Conservation (phyloP, 345 rosid species). For the Kandelia obovata region DNA sequence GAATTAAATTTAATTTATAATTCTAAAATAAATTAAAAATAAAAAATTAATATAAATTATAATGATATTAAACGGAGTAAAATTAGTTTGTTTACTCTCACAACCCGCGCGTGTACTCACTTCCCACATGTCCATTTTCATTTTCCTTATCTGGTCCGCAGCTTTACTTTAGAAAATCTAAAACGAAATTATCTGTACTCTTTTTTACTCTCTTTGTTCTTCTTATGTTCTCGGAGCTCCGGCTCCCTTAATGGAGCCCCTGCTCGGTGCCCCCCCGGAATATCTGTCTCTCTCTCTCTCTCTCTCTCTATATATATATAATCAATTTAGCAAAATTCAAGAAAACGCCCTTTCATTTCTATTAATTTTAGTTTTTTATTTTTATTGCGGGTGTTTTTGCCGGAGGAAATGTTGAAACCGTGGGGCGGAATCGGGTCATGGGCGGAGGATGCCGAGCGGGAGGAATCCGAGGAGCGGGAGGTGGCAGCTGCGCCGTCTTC, state of each 20-base stretch:
- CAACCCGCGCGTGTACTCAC: slow-evolving; percentile 3
- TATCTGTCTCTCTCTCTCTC: slow-evolving; percentile 2
- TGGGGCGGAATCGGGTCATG: slow-evolving; percentile 86
- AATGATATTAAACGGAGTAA: too few relatives aligned
- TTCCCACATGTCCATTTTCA: not conserved
- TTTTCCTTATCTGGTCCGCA: not conserved
- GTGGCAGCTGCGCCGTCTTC: slow-evolving; percentile 34
- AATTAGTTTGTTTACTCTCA: not conserved
- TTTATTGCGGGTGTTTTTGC: not conserved
- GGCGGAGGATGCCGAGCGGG: slow-evolving; percentile 95
- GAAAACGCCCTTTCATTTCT: slow-evolving; percentile 12
- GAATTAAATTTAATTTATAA: too few relatives aligned
- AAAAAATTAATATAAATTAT: too few relatives aligned
- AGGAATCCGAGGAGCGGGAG: slow-evolving; percentile 57
- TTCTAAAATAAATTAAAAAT: too few relatives aligned
- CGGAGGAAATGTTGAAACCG: slow-evolving; percentile 47
- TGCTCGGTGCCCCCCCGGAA: slow-evolving; percentile 35
- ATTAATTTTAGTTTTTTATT: not conserved
- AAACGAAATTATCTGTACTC: not conserved
- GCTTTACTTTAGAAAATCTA: too few relatives aligned
- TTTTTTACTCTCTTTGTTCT: slow-evolving; percentile 10
- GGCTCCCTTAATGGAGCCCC: slow-evolving; percentile 56
- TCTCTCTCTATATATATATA: not conserved
- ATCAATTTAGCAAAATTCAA: too few relatives aligned
- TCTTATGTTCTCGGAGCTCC: slow-evolving; percentile 60